These are phyloP conservation scores for Graphium sp. DNA, from an alignment of 2,329 filamentous ascomycete genomes.

Conservation along the genomic window DNA sequence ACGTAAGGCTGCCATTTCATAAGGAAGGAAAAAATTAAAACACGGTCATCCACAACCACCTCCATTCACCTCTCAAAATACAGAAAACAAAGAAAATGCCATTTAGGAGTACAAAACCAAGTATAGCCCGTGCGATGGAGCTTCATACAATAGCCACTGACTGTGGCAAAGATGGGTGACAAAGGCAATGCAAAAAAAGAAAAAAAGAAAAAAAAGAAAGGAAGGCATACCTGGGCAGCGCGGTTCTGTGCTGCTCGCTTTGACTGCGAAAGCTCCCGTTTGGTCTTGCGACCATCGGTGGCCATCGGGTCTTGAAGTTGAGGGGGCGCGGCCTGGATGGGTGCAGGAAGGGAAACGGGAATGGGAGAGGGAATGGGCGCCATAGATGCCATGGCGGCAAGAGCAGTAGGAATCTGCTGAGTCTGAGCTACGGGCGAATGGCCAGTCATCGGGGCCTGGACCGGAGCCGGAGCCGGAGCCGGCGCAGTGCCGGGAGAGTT, in stretches of 20 bases:
- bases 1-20: too few species aligned
- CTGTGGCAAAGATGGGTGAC: too few species aligned
- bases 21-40: too few species aligned
- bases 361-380: conserved; percentile 13
- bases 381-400: conserved; percentile 7
- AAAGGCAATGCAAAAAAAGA: conserved; percentile 11
- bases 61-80: too few species aligned
- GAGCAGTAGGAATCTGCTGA: too few species aligned
- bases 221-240: conserved; percentile 68
- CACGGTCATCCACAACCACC: too few species aligned
- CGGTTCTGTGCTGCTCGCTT: conserved; percentile 95
- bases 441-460: neutral
- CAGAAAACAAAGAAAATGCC: too few species aligned
- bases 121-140: too few species aligned
- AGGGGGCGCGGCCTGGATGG: conserved; percentile 10
- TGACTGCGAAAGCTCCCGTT: conserved; percentile 83
- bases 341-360: conserved; percentile 13
- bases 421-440: too few species aligned
- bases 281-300: conserved; percentile 54
- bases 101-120: too few species aligned
- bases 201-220: conserved; percentile 14
- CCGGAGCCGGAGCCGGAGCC: neutral
- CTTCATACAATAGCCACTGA: too few species aligned
- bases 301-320: conserved; percentile 12
- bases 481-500: conserved; percentile 11